Base-by-base conservation (phyloP, 768 basidiomycete species). In the Mycena albidolilacea region DNA sequence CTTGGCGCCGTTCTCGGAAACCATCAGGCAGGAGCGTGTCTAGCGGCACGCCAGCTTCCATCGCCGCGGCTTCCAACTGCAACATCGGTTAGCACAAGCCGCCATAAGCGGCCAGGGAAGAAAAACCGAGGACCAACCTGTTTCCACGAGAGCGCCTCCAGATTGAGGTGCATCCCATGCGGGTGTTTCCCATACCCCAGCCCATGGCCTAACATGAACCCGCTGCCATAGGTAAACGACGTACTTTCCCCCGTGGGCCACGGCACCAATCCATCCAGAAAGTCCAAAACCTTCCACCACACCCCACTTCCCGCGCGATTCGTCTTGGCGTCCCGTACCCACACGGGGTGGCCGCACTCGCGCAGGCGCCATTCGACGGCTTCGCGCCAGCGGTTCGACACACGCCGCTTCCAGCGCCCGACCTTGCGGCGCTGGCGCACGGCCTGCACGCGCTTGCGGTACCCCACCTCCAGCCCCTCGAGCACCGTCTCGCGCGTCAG, bases 401-500 rank as follows among this genome's bases (percentile, higher is more conserved):
- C 87, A 8, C 87, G 85, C 11, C 84, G 84, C 63, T 86, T 86
- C 61, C 81, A 81, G 41, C 80, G 81, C 17, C 79, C 82, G 21
- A 84, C 83, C 41, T 85, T 85, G 35, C 91, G 85, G 43, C 83
- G 85, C 52, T 81, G 81, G 21, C 86, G 84, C n/a, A 89, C 81
- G 1, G 79, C 81, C 35, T 83, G 80, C 64, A 92, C 77, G 9
- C 92, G 90, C 69, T 82, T 86, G 39, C 88, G 87, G 77, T 92
- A 92, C 0, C 87, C 86, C n/a, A 91, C 85, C 76, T 94, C 90
- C 58, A 92, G 86, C 2, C 89, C 88, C 81, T 96, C 95, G 38
- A 94, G 84, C 37, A 95, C 86, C 0, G 90, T 92, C 77, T 93
- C 94, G 17, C 92, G 89, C 37, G 88, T 88, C 64, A 91, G 88